Evolutionary conservation across 495 filamentous ascomycete species (phyloP).

Genomic region (Hypoxylon lienhwacheense): DNA sequence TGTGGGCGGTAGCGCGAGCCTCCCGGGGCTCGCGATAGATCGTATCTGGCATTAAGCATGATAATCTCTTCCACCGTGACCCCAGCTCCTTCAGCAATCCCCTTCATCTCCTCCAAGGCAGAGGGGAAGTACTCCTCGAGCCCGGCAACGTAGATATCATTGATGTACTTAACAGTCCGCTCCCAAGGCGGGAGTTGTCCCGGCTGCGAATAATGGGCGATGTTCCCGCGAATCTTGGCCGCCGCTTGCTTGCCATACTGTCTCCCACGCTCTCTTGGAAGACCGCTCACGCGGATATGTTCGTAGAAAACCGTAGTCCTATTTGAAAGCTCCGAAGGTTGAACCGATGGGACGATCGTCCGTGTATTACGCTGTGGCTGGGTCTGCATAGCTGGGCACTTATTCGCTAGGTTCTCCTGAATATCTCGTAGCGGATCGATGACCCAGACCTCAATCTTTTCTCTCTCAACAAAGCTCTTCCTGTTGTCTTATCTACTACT

Average conservation of each 20-base stretch:
- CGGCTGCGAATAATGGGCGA: slow-evolving; percentile 32
- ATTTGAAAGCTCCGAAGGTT: background rate
- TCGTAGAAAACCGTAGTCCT: slow-evolving; percentile 23
- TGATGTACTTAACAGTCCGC: slow-evolving; percentile 16
- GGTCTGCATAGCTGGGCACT: slow-evolving; percentile 4
- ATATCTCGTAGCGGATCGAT: too few species aligned
- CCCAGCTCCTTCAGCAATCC: slow-evolving; percentile 36
- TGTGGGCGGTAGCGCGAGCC: background rate
- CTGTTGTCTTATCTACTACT: too few species aligned
- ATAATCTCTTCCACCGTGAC: slow-evolving; percentile 35
- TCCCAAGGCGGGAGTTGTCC: slow-evolving; percentile 34
- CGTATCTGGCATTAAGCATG: slow-evolving; percentile 39
- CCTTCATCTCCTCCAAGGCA: slow-evolving; percentile 37
- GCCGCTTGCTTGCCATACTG: slow-evolving; percentile 26
- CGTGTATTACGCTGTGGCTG: background rate
- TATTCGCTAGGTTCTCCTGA: background rate
- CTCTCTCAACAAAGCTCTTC: too few species aligned
- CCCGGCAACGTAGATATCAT: slow-evolving; percentile 25
- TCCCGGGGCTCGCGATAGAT: slow-evolving; percentile 14
- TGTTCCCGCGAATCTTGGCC: slow-evolving; percentile 31
- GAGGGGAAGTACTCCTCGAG: slow-evolving; percentile 29
- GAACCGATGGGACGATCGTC: too few species aligned
- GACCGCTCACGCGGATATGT: slow-evolving; percentile 32
- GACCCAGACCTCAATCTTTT: too few species aligned
- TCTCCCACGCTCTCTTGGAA: slow-evolving; percentile 28